A percentile compares a stretch with the other conserved stretches of the same genome.
phyloP scores from a whole-genome alignment of 148 eudicot genomes.

The Persicaria tinctoria region DNA sequence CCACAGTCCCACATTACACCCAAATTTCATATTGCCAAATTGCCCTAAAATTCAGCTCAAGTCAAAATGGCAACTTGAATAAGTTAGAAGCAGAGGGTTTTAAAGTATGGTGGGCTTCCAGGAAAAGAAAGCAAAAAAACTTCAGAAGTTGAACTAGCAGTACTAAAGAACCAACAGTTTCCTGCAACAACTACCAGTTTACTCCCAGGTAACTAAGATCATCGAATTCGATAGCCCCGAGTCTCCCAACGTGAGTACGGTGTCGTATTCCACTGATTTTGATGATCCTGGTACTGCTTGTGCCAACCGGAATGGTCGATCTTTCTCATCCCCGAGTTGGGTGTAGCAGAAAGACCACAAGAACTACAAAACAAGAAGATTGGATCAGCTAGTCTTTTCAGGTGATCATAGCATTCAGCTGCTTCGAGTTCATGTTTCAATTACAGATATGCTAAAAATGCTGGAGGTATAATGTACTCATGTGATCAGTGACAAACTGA shows the following conservation, averaged over 20 bases:
- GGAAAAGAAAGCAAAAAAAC: background rate
- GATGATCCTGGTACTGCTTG: slow-evolving; percentile 81
- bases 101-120: background rate
- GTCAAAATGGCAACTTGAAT: background rate
- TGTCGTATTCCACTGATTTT: slow-evolving; percentile 50
- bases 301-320: slow-evolving; percentile 48
- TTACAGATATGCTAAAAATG: background rate
- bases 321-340: slow-evolving; percentile 52
- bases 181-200: background rate
- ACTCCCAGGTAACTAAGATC: slow-evolving; percentile 80
- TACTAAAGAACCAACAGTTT: background rate
- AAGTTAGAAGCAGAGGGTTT: slow-evolving; percentile 4
- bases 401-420: background rate
- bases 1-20: background rate
- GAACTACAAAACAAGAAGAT: slow-evolving; percentile 36
- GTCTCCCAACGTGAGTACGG: slow-evolving; percentile 49
- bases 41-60: slow-evolving; percentile 5
- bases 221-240: slow-evolving; percentile 89
- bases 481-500: background rate
- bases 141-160: background rate
- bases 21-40: slow-evolving; percentile 4
- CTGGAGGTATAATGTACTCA: background rate
- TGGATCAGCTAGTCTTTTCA: background rate
- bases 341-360: slow-evolving; percentile 87
- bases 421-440: background rate